These are phyloP conservation scores for Cladophialophora yegresii DNA, from an alignment of 2,329 filamentous ascomycete species.

Conservation along the genomic window DNA sequence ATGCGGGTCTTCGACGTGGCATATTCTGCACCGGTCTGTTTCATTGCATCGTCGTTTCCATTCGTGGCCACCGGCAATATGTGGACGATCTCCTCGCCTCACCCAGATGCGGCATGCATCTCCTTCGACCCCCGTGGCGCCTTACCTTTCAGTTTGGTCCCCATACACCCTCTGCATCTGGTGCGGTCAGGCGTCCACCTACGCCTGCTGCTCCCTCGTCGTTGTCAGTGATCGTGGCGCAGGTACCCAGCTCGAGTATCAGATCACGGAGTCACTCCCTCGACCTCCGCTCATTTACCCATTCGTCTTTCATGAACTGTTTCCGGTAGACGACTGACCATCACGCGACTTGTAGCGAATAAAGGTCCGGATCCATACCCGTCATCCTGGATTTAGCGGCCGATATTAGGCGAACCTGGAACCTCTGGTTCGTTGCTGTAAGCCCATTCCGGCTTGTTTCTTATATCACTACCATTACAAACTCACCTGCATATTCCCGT, in stretches of 20 bases:
- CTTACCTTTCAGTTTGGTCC: slow-evolving; percentile 10
- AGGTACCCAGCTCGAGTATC: slow-evolving; percentile 16
- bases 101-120: slow-evolving; percentile 14
- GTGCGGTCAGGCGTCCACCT: slow-evolving; percentile 18
- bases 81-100: slow-evolving; percentile 30
- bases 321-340: slow-evolving; percentile 15
- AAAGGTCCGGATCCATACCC: slow-evolving; percentile 12
- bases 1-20: slow-evolving; percentile 25
- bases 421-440: slow-evolving; percentile 2
- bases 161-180: slow-evolving; percentile 12
- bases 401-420: slow-evolving; percentile 8
- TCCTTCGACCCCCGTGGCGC: slow-evolving; percentile 11
- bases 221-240: slow-evolving; percentile 9
- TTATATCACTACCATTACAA: background rate
- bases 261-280: slow-evolving; percentile 8
- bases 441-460: background rate
- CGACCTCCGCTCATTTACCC: background rate
- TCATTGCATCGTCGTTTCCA: slow-evolving; percentile 10
- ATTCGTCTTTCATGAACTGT: slow-evolving; percentile 1
- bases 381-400: slow-evolving; percentile 1
- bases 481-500: slow-evolving; percentile 1
- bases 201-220: slow-evolving; percentile 7
- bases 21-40: slow-evolving; percentile 6
- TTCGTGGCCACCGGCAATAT: slow-evolving; percentile 26
- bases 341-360: slow-evolving; percentile 16